Evolutionary conservation across 2,329 filamentous ascomycete species (phyloP).

Genomic region (Penicillium sp.): DNA sequence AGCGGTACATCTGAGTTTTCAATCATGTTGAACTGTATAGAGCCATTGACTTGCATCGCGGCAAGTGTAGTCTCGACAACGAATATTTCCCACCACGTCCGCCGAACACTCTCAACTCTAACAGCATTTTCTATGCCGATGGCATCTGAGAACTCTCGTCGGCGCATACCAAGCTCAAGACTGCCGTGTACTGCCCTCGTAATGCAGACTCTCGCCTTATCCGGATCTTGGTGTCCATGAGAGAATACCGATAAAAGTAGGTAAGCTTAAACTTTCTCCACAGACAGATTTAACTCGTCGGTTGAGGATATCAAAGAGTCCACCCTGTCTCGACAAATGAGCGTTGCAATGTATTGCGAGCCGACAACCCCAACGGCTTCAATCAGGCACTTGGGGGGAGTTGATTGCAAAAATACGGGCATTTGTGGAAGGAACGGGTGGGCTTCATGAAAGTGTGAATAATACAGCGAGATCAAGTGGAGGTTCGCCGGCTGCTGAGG

Average conservation of each 20-base stretch:
- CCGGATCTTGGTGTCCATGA: neutral
- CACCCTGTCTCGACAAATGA: neutral
- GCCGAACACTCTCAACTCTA: slow-evolving; percentile 10
- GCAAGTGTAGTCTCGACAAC: slow-evolving; percentile 16
- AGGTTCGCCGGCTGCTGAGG: neutral
- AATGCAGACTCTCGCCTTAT: neutral
- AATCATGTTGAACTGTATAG: slow-evolving; percentile 1
- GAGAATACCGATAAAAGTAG: neutral
- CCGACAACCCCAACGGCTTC: slow-evolving; percentile 12
- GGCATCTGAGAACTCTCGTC: slow-evolving; percentile 1
- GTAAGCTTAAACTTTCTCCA: neutral
- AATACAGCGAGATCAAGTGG: slow-evolving; percentile 11
- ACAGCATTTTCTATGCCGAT: neutral
- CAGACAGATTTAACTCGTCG: neutral
- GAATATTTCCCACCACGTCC: slow-evolving; percentile 20
- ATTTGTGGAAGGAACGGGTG: slow-evolving; percentile 17
- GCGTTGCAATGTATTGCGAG: slow-evolving; percentile 12
- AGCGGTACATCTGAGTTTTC: slow-evolving; percentile 6
- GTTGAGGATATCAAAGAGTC: neutral
- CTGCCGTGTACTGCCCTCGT: neutral
- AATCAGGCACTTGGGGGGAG: slow-evolving; percentile 6
- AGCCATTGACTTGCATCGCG: slow-evolving; percentile 13
- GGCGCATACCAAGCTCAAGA: neutral
- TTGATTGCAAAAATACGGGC: slow-evolving; percentile 2
- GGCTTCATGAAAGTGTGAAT: slow-evolving; percentile 15